A percentile compares a stretch with the other conserved stretches of the same genome.
phyloP scores from a whole-genome alignment of 2,329 filamentous ascomycete genomes.

The Fusarium chuoi region DNA sequence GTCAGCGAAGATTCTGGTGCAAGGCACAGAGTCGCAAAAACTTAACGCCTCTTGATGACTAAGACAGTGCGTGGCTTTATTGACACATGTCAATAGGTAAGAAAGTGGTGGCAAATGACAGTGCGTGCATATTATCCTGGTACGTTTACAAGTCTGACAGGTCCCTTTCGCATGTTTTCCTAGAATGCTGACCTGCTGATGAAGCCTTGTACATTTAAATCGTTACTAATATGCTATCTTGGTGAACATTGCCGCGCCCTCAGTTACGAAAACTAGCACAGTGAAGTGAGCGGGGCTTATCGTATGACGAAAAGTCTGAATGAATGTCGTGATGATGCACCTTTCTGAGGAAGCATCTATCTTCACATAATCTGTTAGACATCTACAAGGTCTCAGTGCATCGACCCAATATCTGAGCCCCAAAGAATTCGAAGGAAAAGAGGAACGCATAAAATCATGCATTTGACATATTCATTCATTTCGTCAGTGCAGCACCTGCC shows the following conservation, averaged over 20 bases:
- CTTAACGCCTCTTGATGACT: background rate
- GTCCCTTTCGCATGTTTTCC: accelerated
- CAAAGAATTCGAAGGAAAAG: background rate
- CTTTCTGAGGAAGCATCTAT: background rate
- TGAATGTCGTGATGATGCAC: background rate
- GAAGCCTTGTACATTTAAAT: no score
- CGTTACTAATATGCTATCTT: no score
- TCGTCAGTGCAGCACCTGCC: background rate
- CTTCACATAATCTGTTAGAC: no score
- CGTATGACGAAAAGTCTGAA: background rate
- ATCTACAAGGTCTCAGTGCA: no score
- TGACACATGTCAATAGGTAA: accelerated
- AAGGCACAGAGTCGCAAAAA: background rate
- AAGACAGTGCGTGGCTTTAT: accelerated
- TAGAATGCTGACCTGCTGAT: background rate
- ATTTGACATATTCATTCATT: background rate
- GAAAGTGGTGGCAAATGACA: accelerated
- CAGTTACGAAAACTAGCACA: background rate
- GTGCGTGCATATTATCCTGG: background rate
- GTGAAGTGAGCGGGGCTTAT: background rate
- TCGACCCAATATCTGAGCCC: background rate
- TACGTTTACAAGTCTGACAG: accelerated
- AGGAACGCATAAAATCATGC: background rate
- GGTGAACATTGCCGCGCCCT: accelerated
- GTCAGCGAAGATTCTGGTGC: background rate